Evolutionary conservation across 1,284 basidiomycete genomes (phyloP).

Genomic region (Puccinia triticina): DNA sequence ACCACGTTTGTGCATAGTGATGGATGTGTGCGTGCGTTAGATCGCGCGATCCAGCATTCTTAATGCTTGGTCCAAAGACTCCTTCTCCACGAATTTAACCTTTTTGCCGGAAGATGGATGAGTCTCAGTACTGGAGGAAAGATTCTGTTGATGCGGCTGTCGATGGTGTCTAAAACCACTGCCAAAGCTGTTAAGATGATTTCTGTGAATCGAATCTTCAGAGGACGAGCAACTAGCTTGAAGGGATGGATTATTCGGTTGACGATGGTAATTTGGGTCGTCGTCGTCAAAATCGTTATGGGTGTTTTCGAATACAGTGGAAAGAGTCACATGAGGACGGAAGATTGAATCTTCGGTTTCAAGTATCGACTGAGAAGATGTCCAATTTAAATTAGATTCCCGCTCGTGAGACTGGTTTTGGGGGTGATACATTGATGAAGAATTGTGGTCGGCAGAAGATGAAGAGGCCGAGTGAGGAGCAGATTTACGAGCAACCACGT

Average conservation of each 20-base stretch:
- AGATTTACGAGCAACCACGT: conserved; percentile 55
- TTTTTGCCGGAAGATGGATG: conserved; percentile 7
- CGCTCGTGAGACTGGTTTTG: background rate
- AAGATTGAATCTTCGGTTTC: conserved; percentile 33
- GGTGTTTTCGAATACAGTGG: conserved; percentile 47
- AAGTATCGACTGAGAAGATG: conserved; percentile 19
- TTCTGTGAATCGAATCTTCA: background rate
- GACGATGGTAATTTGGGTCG: conserved; percentile 5
- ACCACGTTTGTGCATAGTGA: background rate
- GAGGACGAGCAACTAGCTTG: background rate
- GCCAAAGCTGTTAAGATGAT: background rate
- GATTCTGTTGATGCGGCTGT: conserved; percentile 5
- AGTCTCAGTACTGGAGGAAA: background rate
- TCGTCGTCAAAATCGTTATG: conserved; percentile 24
- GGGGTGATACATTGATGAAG: background rate
- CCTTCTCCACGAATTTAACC: conserved; percentile 45
- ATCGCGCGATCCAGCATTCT: conserved; percentile 42
- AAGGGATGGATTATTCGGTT: background rate
- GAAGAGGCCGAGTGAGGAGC: background rate
- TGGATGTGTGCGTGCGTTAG: background rate
- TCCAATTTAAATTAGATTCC: background rate
- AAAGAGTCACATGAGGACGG: conserved; percentile 34
- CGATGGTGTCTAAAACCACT: background rate
- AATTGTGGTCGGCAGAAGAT: background rate
- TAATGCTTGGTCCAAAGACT: conserved; percentile 43